Evolutionary conservation across 2,329 filamentous ascomycete genomes (phyloP).

Genomic region (Plenodomus biglobosus): DNA sequence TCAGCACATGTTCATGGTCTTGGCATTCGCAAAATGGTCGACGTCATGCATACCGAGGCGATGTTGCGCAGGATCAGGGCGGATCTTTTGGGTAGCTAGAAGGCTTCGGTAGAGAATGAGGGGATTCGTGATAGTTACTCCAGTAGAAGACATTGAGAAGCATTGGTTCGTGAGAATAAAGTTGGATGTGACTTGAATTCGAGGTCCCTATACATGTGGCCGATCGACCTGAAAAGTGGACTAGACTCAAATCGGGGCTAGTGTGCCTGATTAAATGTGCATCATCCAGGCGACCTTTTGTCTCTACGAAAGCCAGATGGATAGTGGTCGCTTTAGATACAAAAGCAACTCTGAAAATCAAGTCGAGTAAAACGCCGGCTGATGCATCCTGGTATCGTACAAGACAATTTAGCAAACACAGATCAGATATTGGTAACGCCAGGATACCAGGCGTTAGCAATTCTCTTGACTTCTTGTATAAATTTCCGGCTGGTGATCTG

Average conservation of each 20-base stretch:
- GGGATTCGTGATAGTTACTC: constrained; percentile 63
- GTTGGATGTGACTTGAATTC: constrained; percentile 9
- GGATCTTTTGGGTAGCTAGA: constrained; percentile 65
- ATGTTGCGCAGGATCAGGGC: constrained; percentile 71
- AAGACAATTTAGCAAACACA: constrained; percentile 5
- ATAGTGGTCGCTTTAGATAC: not conserved
- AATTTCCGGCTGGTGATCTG: constrained; percentile 83
- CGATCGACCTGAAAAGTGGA: constrained; percentile 18
- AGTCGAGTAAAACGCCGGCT: constrained; percentile 21
- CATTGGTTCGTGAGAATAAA: constrained; percentile 23
- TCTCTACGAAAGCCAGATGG: not conserved
- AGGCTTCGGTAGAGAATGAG: constrained; percentile 74
- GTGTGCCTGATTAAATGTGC: constrained; percentile 12
- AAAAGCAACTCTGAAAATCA: not conserved
- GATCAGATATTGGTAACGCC: constrained; percentile 64
- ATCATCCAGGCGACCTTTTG: not conserved
- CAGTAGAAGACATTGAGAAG: constrained; percentile 38
- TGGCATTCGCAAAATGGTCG: constrained; percentile 29
- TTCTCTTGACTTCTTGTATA: constrained; percentile 76
- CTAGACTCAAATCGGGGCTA: constrained; percentile 30
- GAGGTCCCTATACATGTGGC: constrained; percentile 13
- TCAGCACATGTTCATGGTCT: constrained; percentile 17
- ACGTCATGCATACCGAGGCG: constrained; percentile 54
- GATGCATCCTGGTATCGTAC: constrained; percentile 29
- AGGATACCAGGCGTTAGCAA: constrained; percentile 82